Percentiles rank a stretch among this genome's conserved stretches.
Conservation (phyloP, 2,329 filamentous ascomycete genomes). For the Dactylonectria estremocensis region DNA sequence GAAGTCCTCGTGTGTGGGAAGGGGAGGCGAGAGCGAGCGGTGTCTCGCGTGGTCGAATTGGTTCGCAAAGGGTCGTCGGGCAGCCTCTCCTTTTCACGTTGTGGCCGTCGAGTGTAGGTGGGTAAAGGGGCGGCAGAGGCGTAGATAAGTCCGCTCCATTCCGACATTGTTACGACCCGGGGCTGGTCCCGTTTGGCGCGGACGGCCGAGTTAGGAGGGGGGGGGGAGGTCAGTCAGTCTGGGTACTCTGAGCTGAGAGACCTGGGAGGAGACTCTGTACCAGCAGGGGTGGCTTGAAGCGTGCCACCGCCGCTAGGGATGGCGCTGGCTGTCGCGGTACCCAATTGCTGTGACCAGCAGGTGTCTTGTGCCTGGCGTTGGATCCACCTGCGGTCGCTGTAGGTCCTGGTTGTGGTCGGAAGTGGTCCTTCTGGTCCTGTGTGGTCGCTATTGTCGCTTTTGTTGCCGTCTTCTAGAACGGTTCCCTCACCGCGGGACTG, state of each 20-base stretch:
- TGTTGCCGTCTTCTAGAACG: conserved; percentile 49
- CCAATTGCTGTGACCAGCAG: conserved; percentile 33
- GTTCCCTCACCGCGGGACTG: conserved; percentile 50
- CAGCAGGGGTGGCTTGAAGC: conserved; percentile 42
- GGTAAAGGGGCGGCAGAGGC: conserved; percentile 50
- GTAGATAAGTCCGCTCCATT: conserved; percentile 52
- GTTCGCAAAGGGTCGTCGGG: conserved; percentile 40
- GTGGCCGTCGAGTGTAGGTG: conserved; percentile 44
- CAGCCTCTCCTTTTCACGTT: conserved; percentile 49
- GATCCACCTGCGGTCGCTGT: conserved; percentile 20
- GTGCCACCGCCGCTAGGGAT: conserved; percentile 43
- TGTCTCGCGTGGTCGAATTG: conserved; percentile 40
- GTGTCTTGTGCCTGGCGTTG: conserved; percentile 35
- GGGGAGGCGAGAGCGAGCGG: conserved; percentile 37
- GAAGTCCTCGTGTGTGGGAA: conserved; percentile 44
- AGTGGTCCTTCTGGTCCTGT: too few relatives aligned
- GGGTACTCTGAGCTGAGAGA: too few relatives aligned
- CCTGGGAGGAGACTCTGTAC: conserved; percentile 22
- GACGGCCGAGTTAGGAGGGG: conserved; percentile 38
- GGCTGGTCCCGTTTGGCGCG: conserved; percentile 48
- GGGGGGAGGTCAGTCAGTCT: conserved; percentile 32
- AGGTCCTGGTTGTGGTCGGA: too few relatives aligned
- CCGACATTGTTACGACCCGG: conserved; percentile 48
- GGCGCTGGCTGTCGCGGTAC: conserved; percentile 31
- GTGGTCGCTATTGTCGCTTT: conserved; percentile 25